Evolutionary conservation across 768 basidiomycete species (phyloP).

Genomic region (Leccinum incarnatum): DNA sequence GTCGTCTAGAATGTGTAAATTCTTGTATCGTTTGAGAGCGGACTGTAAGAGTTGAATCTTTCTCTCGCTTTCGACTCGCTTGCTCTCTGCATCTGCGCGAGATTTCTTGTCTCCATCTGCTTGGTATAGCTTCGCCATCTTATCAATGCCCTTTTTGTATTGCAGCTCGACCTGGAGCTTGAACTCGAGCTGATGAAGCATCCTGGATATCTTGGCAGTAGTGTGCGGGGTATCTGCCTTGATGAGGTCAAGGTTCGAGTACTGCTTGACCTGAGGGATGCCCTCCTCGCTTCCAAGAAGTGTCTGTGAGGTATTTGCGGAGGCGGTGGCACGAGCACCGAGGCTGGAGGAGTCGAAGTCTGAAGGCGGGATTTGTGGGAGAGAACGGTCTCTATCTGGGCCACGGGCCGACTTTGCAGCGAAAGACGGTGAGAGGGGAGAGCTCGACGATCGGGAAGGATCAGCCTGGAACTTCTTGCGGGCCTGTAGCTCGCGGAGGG

Average conservation of each 20-base stretch:
- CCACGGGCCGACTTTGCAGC: slow-evolving; percentile 16
- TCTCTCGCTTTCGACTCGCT: slow-evolving; percentile 91
- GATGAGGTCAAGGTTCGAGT: slow-evolving; percentile 88
- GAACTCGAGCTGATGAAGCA: slow-evolving; percentile 99
- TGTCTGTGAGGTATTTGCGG: slow-evolving; percentile 40
- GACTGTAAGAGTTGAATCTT: slow-evolving; percentile 92
- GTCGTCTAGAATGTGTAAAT: slow-evolving; percentile 88
- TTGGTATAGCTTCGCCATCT: slow-evolving; percentile 96
- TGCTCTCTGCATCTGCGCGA: slow-evolving; percentile 88
- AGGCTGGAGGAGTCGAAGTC: slow-evolving; percentile 39
- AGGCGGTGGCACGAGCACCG: slow-evolving; percentile 35
- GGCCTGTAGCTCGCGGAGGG: slow-evolving; percentile 76
- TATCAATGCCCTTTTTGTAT: slow-evolving; percentile 97
- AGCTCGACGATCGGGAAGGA: slow-evolving; percentile 51
- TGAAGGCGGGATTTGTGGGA: slow-evolving; percentile 52
- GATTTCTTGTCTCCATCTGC: slow-evolving; percentile 98
- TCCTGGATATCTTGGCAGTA: slow-evolving; percentile 92
- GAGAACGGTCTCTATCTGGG: slow-evolving; percentile 32
- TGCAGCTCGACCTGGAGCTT: slow-evolving; percentile 98
- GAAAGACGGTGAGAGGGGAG: slow-evolving; percentile 29
- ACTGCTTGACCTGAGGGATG: slow-evolving; percentile 56
- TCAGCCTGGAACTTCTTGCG: slow-evolving; percentile 67
- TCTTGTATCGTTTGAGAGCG: slow-evolving; percentile 95
- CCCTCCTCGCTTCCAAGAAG: slow-evolving; percentile 39
- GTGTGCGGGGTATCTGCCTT: slow-evolving; percentile 97